Base-by-base conservation (phyloP, 2,329 filamentous ascomycete genomes). In the Cordyceps tenuipes region DNA sequence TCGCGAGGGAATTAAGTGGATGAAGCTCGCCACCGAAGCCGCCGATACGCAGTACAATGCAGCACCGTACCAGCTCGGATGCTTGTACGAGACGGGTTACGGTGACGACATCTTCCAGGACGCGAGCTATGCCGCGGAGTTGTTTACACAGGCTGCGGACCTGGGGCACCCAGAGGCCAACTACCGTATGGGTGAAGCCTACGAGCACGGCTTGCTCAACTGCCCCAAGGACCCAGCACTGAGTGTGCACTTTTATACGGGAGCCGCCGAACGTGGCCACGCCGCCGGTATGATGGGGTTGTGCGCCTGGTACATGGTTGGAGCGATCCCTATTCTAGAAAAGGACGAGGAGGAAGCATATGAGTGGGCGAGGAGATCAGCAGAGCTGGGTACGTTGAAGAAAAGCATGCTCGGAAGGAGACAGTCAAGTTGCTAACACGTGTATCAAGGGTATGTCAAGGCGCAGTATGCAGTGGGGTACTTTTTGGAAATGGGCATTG, bases 401-500 rank as follows among this genome's bases (percentile, higher is more conserved):
- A 47, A 39, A 21, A 15, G 9, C 12, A 46, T 53, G 15, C 36
- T 31, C 56, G 6, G 17, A 52, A 46, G 6, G 4, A 34, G 10
- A 19, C 10, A 34, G 13, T 21, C 26, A 5, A 10, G 3, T 10
- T 23, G 21, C 31, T 47, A 51, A 47, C 13, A 54, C n/a, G 41
- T 57, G 41, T 57, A 54, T 56, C 26, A 43, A 90, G 88, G 84
- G 54, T 82, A 79, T 62, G 80, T 82, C 63, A 85, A 85, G 67
- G 94, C 94, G n/a, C 86, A 97, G 71, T 99, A 97, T 68, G 91
- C 94, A 0, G 85, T 96, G 23, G 94, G 91, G 49, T 97, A 97
- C 75, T 99, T 99, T 72, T 97, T 92, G 5, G 94, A 99, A 73
- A 96, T 95, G 90, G 94, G 94, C 63, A 97, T 99, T 67, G 94